These are phyloP conservation scores for Penicillium olsonii DNA, from an alignment of 2,329 filamentous ascomycete genomes.

Conservation along the genomic window DNA sequence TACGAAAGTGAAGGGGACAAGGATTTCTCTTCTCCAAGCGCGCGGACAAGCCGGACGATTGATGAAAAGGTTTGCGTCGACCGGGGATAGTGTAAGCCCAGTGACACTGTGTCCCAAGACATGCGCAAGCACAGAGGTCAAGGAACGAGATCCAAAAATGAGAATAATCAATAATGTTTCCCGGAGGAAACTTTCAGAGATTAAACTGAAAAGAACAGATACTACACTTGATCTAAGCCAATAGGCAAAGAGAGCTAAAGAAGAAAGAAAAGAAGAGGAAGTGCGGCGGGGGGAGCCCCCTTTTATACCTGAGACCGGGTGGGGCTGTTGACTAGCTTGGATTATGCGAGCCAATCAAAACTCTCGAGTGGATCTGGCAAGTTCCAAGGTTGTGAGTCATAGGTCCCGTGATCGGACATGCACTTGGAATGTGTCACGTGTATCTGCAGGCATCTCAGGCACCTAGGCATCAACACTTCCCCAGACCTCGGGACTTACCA, in stretches of 20 bases:
- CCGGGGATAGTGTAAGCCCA: constrained; percentile 72
- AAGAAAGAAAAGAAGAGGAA: constrained; percentile 45
- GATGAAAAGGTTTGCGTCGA: constrained; percentile 68
- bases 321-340: not conserved
- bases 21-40: constrained; percentile 60
- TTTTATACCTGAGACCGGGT: not conserved
- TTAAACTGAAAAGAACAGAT: constrained; percentile 98
- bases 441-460: not conserved
- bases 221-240: constrained; percentile 89
- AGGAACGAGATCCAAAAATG: constrained; percentile 65
- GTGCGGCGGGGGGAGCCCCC: constrained; percentile 16
- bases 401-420: too few species aligned
- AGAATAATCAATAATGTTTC: constrained; percentile 74
- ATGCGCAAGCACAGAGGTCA: constrained; percentile 72
- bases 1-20: too few species aligned
- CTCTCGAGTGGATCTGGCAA: not conserved
- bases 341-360: not conserved
- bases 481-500: too few species aligned
- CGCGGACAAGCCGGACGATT: constrained; percentile 48
- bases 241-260: constrained; percentile 54
- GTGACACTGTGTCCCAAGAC: constrained; percentile 66
- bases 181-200: constrained; percentile 78
- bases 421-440: too few species aligned
- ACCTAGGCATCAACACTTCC: constrained; percentile 11
- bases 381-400: too few species aligned